Evolutionary conservation across 2,329 filamentous ascomycete genomes (phyloP).

Genomic region (Esteya vermicola): DNA sequence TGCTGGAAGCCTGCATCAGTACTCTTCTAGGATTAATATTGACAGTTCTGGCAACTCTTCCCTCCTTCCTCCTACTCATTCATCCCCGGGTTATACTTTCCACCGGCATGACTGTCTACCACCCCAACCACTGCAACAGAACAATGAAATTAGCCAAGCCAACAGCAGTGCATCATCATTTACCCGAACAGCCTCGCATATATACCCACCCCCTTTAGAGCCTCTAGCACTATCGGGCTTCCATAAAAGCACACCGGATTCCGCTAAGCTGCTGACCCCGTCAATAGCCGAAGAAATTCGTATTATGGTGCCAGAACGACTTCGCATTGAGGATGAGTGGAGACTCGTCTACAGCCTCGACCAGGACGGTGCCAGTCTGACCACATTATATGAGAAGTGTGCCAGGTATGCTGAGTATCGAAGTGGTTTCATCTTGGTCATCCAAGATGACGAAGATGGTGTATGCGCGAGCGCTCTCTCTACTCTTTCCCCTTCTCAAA

Average conservation of each 20-base stretch:
- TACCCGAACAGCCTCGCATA: constrained; percentile 56
- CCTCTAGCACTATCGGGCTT: constrained; percentile 60
- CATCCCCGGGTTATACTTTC: not conserved
- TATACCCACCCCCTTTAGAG: constrained; percentile 78
- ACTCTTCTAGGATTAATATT: too few species aligned
- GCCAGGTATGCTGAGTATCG: constrained; percentile 51
- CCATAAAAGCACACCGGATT: constrained; percentile 39
- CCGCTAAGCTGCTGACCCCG: constrained; percentile 52
- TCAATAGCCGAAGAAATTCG: constrained; percentile 85
- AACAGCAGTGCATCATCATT: constrained; percentile 9
- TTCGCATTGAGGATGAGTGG: constrained; percentile 84
- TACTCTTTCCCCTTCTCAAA: not conserved
- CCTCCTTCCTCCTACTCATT: not conserved
- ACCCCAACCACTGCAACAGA: not conserved
- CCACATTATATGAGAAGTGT: constrained; percentile 73
- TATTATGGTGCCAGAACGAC: constrained; percentile 68
- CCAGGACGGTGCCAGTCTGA: constrained; percentile 76
- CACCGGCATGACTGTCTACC: not conserved
- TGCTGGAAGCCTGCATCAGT: constrained; percentile 15
- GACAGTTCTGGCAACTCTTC: too few species aligned
- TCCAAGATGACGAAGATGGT: constrained; percentile 62
- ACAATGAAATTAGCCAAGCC: not conserved
- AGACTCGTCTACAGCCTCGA: constrained; percentile 76
- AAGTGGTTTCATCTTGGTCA: constrained; percentile 80
- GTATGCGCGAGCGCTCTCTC: constrained; percentile 28